Base-by-base conservation (phyloP, 495 filamentous ascomycete species). In the Penicillium fimorum region DNA sequence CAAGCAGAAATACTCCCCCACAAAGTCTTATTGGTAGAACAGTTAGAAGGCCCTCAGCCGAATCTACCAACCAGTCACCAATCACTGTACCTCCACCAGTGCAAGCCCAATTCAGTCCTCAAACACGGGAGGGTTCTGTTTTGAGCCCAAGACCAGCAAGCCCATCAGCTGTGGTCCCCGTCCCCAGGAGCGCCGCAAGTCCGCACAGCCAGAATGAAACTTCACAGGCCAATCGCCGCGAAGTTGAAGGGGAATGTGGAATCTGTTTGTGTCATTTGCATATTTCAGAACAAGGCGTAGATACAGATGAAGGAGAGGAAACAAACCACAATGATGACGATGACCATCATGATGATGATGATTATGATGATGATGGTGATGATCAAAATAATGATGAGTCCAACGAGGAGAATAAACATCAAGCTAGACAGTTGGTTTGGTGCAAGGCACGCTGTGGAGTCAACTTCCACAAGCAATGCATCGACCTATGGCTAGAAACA, bases 391-490 rank as follows among this genome's bases (percentile, higher is more conserved):
- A 42, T 47, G 24, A 50, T 11, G 48, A 49, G 15, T 13, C 25
- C 25, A 4, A 27, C 5, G 25, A 27, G 25, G 4, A 40, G 11
- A 45, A 38, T 4, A 37, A 35, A n/a, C 11, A 50, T 11, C n/a
- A 56, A 17, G 35, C 46, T n/a, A 79, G 85, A 47, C 65, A 70
- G 5, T 69, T 86, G 27, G 80, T 86, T 2, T 90, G 83, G 72
- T 91, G 88, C 68, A 83, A 80, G 56, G 81, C 81, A 4, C 78
- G 79, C 4, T 91, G 87, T 64, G 87, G 87, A 3, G 81, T 87
- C 64, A 91, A 90, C 60, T 79, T 89, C 20, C 87, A 91, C 65
- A 76, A 73, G 56, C 63, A 64, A 1, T 90, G 87, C 57, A 88
- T 91, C 60, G 72, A 84, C 58, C 79, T 79, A 66, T 90, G 87